Base-by-base conservation (phyloP, 2,329 filamentous ascomycete genomes). In the Sordariomycetes sp. region DNA sequence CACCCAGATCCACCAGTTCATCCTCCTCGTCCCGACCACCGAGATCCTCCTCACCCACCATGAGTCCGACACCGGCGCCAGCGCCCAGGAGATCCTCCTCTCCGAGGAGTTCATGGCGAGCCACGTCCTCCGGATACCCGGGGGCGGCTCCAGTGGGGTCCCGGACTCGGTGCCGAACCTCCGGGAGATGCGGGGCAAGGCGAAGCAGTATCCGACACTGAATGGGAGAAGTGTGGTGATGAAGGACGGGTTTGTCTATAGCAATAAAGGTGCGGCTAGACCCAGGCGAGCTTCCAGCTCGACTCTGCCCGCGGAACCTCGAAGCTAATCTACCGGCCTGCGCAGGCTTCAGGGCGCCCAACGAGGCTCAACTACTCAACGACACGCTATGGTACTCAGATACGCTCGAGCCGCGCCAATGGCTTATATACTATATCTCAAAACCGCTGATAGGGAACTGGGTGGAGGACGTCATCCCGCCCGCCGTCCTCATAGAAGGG, bases 341-440 rank as follows among this genome's bases (percentile, higher is more conserved):
- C 22, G 46, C 63, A 95, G 90, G 92, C 56, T 99, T 97, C 80
- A 96, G 94, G 74, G 85, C 85, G 37, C 78, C 97, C 61, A 91
- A 90, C 62, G 94, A 97, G 69, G 90, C 92, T 35, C 91, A 94
- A 68, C 76, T 97, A 37, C 77, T 97, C 59, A 82, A 82, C 68
- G 95, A 99, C 71, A 79, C 82, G 43, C 81, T 96, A 46, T 97
- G 90, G 81, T 96, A 95, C 67, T 87, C 90, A 54, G 90, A 97
- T 66, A 85, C 83, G n/a, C 82, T 89, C 65, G 93, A 97, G 65
- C 87, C 90, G 16, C 87, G 91, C 65, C 90, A 92, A 79, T 99
- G 94, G 91, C 83, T 99, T 51, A 81, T 99, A 60, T 97, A 97
- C 79, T 97, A 92, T 72, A 96, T 99, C 62, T 94, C 93, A 28